Base-by-base conservation (phyloP, 1,139 yeast genomes). In the Nakaseomyces glabratus region DNA sequence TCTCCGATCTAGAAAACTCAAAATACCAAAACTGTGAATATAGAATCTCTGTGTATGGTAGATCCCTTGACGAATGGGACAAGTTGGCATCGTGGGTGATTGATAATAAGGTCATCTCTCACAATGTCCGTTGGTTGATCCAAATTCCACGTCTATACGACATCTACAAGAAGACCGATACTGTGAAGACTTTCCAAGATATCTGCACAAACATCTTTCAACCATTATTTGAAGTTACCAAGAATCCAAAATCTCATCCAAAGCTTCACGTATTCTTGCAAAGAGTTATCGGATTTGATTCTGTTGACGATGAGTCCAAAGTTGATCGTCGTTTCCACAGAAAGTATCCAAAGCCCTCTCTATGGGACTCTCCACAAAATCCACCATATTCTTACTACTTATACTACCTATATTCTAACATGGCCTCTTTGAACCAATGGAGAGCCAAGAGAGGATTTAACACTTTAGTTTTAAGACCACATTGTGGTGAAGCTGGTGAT, bases 401-500 rank as follows among this genome's bases (percentile, higher is more conserved):
- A 44, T 93, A 90, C 63, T 88, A 88, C 60, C 58, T 90, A 43
- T 90, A 73, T 56, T 80, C 96, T 28, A 88, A 88, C 58, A 62
- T 90, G 61, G 75, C 93, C 1, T 73, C 93, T 4, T 69, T 93
- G 58, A 93, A 93, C 57, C 75, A 78, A 44, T 78, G 90, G 72
- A 74, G 99, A 60, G 62, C 68, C 28, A 68, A 65, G 42, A 68
- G 86, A 36, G 80, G 82, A 0, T 82, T 73, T 61, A 88, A 84
- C 55, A 88, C 97, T 0, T 79, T 93, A 60, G 93, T 85, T 13
- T 66, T 93, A 48, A 73, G 98, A 51, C 99, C 99, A 2, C 99
- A 93, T 58, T 84, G 95, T 50, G 99, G 99, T 45, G 99, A 93
- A 61, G 99, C 98, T 4, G 99, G 99, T 36, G 97, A 93, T 52